Evolutionary conservation across 345 rosid genomes (phyloP).

Genomic region (Eucalyptus curtisii): DNA sequence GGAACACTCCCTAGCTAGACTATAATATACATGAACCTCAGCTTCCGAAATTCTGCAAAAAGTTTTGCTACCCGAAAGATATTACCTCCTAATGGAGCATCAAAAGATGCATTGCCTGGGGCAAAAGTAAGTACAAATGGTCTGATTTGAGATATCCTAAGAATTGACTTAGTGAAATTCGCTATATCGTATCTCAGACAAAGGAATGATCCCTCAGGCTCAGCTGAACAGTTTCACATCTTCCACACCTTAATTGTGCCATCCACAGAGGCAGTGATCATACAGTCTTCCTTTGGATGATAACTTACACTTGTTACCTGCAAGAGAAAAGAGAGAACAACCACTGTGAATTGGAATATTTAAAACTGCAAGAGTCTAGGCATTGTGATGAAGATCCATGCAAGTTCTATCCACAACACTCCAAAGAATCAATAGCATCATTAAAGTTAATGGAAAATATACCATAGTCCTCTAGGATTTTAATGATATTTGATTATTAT

Average conservation of each 20-base stretch:
- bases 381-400: not conserved
- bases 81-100: not conserved
- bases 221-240: constrained; percentile 14
- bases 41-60: not conserved
- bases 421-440: not conserved
- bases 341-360: not conserved
- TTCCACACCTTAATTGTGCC: constrained; percentile 85
- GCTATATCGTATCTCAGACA: too few species aligned
- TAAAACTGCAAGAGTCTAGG: not conserved
- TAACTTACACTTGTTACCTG: constrained; percentile 95
- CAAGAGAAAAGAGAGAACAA: not conserved
- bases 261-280: constrained; percentile 88
- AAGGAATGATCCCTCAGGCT: too few species aligned
- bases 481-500: not conserved
- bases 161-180: too few species aligned
- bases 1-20: not conserved
- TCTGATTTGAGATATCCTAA: too few species aligned
- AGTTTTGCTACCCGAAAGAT: not conserved
- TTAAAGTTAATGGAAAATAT: not conserved
- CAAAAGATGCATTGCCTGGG: not conserved
- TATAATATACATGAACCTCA: not conserved
- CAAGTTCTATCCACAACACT: not conserved
- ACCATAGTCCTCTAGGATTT: not conserved
- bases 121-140: not conserved
- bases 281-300: constrained; percentile 73